These are phyloP conservation scores for Ampelocalamus luodianensis DNA, from an alignment of 176 grass and related monocot genomes.

Conservation along the genomic window DNA sequence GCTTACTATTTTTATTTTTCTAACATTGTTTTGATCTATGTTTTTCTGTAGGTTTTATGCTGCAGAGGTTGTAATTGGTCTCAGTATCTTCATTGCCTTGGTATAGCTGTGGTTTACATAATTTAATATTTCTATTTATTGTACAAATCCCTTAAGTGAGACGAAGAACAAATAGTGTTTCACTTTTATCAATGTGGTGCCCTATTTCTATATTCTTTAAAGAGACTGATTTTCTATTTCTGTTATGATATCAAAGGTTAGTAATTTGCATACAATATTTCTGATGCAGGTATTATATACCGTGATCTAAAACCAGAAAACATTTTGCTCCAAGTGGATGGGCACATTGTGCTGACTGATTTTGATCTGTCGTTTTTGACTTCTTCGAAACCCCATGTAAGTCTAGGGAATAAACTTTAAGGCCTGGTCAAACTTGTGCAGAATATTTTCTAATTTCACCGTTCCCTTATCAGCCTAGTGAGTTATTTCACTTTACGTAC, in stretches of 20 bases:
- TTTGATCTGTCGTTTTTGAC: constrained; percentile 98
- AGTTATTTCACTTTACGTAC: not conserved
- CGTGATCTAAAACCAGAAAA: constrained; percentile 99
- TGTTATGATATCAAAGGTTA: constrained; percentile 10
- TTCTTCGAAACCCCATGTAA: constrained; percentile 90
- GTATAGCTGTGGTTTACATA: constrained; percentile 48
- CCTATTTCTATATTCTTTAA: constrained; percentile 3
- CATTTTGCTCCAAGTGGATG: constrained; percentile 86
- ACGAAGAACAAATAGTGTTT: not conserved
- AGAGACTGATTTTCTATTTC: not conserved
- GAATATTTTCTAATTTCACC: not conserved
- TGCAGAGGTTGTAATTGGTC: constrained; percentile 81
- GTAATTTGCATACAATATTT: constrained; percentile 40
- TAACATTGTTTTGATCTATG: constrained; percentile 32
- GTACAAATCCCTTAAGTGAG: constrained; percentile 22
- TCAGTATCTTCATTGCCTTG: constrained; percentile 96
- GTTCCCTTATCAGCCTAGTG: not conserved
- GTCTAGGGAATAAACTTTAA: constrained; percentile 28
- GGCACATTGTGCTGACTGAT: constrained; percentile 89
- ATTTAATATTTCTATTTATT: constrained; percentile 12
- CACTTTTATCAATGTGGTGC: not conserved
- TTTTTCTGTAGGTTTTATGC: constrained; percentile 90
- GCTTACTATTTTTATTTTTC: constrained; percentile 17
- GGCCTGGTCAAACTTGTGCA: constrained; percentile 11
- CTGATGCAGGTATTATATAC: constrained; percentile 85